Evolutionary conservation across 169 alveolate genomes (phyloP).

Genomic region (Plasmodium relictum): DNA sequence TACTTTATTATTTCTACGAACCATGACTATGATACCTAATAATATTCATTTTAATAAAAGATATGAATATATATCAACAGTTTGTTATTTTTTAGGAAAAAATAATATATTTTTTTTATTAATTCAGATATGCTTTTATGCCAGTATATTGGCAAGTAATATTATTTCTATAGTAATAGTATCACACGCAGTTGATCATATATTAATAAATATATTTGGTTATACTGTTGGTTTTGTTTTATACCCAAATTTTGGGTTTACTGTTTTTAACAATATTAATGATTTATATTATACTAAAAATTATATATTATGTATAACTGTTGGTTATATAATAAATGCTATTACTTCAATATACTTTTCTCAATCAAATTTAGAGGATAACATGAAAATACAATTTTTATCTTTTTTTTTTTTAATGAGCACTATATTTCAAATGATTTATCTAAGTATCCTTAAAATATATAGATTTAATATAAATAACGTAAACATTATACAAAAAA

Average conservation of each 20-base stretch:
- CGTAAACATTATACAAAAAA: not conserved
- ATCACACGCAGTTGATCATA: constrained; percentile 83
- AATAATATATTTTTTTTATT: constrained; percentile 78
- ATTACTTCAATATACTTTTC: constrained; percentile 79
- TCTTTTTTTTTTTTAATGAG: constrained; percentile 83
- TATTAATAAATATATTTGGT: constrained; percentile 80
- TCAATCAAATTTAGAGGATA: constrained; percentile 83
- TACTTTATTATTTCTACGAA: constrained; percentile 82
- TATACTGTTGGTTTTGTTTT: constrained; percentile 81
- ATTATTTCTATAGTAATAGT: constrained; percentile 80
- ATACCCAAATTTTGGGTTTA: constrained; percentile 71
- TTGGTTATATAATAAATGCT: constrained; percentile 84
- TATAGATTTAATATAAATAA: constrained; percentile 34
- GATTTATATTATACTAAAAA: constrained; percentile 41
- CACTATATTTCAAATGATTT: constrained; percentile 78
- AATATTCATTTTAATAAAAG: constrained; percentile 85
- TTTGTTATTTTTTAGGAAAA: constrained; percentile 83
- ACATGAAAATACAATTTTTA: constrained; percentile 81
- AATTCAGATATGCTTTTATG: constrained; percentile 80
- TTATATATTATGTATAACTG: constrained; percentile 79
- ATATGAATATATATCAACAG: constrained; percentile 84
- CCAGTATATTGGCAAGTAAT: constrained; percentile 81
- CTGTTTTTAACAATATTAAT: constrained; percentile 14
- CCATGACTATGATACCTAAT: constrained; percentile 87
- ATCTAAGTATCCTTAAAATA: constrained; percentile 51